Evolutionary conservation across 148 eudicot genomes (phyloP).

Genomic region (Rhododendron ovatum): DNA sequence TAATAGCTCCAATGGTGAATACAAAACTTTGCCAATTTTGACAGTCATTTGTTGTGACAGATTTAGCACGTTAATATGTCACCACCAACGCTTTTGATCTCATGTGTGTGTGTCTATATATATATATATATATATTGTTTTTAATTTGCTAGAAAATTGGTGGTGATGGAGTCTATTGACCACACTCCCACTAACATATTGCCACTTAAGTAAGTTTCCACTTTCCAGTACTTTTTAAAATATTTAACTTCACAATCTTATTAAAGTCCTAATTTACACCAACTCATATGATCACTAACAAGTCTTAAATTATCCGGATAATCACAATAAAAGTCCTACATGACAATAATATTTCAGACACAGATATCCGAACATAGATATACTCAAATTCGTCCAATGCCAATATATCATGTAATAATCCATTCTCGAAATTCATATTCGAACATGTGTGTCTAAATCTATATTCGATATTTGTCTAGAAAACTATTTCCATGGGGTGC

Average conservation of each 20-base stretch:
- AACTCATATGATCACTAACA: background rate
- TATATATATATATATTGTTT: too few relatives aligned
- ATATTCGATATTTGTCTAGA: too few relatives aligned
- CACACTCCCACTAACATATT: background rate
- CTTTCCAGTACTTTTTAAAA: background rate
- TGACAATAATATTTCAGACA: too few relatives aligned
- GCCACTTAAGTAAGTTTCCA: background rate
- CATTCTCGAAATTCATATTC: too few relatives aligned
- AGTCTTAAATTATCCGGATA: background rate
- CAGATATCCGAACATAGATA: background rate
- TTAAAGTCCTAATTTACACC: background rate
- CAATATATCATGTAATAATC: too few relatives aligned
- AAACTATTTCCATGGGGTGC: too few relatives aligned
- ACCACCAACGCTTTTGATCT: background rate
- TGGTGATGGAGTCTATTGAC: background rate
- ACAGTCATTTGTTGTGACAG: too few relatives aligned
- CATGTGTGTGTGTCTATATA: too few relatives aligned
- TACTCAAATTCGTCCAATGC: too few relatives aligned
- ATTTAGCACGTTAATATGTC: background rate
- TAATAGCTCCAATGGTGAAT: too few relatives aligned
- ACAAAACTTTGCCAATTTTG: too few relatives aligned
- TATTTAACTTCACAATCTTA: background rate
- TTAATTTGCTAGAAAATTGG: background rate
- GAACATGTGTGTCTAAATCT: too few relatives aligned
- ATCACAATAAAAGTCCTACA: background rate